Evolutionary conservation across 106 monocot genomes (phyloP), one percentile per base, ranked within the genome.

Genomic region (Acorus gramineus): DNA sequence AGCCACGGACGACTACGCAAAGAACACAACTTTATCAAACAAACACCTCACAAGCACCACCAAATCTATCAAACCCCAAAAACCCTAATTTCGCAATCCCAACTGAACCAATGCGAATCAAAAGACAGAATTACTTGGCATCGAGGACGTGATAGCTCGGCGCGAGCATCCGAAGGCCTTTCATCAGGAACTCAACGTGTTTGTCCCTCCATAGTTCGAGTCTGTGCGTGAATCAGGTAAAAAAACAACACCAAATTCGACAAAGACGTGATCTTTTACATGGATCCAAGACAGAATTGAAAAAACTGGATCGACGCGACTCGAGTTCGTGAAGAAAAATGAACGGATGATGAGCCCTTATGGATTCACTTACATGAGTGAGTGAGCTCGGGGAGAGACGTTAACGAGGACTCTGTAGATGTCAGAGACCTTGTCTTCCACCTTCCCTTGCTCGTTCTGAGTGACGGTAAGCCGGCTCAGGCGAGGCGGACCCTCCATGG

Each of bases 141-240:
- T 98, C 98, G 14, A 98, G 85, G 10, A 84, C 81, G 6, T 77
- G 63, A 79, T 79, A 92, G 63, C 57, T 82, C 44, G 80, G 85
- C 4, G 85, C 85, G 11, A 98, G 80, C 65, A 68, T 69, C 54
- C 52, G 65, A 52, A 92, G 73, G 44, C 98, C 92, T 63, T 44
- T 85, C 28, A 65, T 81, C 28, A 98, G 63, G 62, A 84, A 98
- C 57, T 84, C 81, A 28, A 92, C 59, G 52, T 98, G 98, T 12
- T 81, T 88, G 46, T 98, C 92, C 64, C 91, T 82, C 88, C 92
- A 84, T 45, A 98, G 72, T 49, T 98, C 88, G 74, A 98, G 2
- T 78, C 96, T 90, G 52, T 60, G 79, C 28, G 3, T 3, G 11
- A 59, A 28, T 28, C 28, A 28, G 42, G 50, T 7, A 58, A 42